Percentiles rank a stretch among this genome's conserved stretches.
Evolutionary conservation across 2,329 filamentous ascomycete genomes (phyloP).

Genomic region (Talaromyces verruculosus): DNA sequence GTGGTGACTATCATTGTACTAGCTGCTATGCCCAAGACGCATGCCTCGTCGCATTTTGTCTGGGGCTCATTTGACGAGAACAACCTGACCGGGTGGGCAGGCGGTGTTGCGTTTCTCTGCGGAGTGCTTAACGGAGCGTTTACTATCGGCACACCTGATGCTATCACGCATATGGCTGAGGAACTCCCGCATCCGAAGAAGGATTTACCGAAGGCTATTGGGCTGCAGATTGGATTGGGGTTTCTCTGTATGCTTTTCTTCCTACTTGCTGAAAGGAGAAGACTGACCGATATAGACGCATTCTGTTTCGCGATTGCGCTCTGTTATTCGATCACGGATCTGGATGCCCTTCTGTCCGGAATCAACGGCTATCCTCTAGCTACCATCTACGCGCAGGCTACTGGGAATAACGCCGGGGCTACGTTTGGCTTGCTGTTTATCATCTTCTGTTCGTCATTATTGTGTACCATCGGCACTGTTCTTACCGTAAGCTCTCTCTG

Average conservation of each 20-base stretch:
- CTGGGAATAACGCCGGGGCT: slow-evolving; percentile 47
- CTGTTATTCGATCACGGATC: slow-evolving; percentile 55
- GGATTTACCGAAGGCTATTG: slow-evolving; percentile 30
- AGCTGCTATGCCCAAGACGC: slow-evolving; percentile 46
- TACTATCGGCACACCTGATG: slow-evolving; percentile 50
- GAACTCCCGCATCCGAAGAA: slow-evolving; percentile 46
- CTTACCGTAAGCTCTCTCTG: slow-evolving; percentile 36
- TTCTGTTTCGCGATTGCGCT: slow-evolving; percentile 51
- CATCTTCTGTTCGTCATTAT: slow-evolving; percentile 26
- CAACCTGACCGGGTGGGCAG: slow-evolving; percentile 55
- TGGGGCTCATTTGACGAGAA: slow-evolving; percentile 56
- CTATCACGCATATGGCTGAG: slow-evolving; percentile 53
- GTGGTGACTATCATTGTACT: slow-evolving; percentile 51
- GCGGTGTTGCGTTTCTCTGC: slow-evolving; percentile 52
- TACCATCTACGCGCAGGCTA: slow-evolving; percentile 64
- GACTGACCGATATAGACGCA: slow-evolving; percentile 37
- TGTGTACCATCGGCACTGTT: slow-evolving; percentile 36
- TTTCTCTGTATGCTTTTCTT: slow-evolving; percentile 43
- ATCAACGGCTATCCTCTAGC: slow-evolving; percentile 57
- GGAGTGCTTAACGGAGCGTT: slow-evolving; percentile 53
- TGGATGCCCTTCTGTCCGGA: slow-evolving; percentile 40
- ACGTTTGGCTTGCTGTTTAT: slow-evolving; percentile 53
- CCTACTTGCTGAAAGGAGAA: slow-evolving; percentile 40
- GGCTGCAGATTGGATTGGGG: slow-evolving; percentile 43
- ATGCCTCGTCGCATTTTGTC: slow-evolving; percentile 52